Percentiles rank a stretch among this genome's conserved stretches.
These are phyloP conservation scores for Cupressus sempervirens DNA, from an alignment of 75 land plant species.

Conservation along the genomic window DNA sequence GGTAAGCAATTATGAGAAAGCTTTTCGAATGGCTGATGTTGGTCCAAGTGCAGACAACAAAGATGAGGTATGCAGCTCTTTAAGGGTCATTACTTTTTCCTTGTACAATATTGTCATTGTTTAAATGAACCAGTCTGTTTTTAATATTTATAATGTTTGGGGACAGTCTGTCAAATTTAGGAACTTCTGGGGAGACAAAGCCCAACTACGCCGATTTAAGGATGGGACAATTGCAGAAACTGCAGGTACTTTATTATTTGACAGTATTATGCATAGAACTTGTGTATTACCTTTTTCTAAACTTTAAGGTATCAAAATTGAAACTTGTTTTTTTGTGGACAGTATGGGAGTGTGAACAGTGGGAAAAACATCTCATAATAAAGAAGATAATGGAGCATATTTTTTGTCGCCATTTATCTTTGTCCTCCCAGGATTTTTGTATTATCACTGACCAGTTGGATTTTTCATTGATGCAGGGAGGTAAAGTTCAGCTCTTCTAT, in stretches of 20 bases:
- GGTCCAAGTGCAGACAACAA: conserved; percentile 91
- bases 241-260: conserved; percentile 44
- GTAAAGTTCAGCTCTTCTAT: conserved; percentile 35
- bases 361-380: conserved; percentile 79
- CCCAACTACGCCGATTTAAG: conserved; percentile 78
- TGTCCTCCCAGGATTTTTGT: conserved; percentile 34
- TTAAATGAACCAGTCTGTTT: background rate
- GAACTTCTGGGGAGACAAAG: conserved; percentile 87
- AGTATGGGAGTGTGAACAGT: conserved; percentile 82
- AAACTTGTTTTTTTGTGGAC: conserved; percentile 6
- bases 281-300: background rate
- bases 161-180: conserved; percentile 65
- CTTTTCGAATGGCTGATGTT: conserved; percentile 71
- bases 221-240: conserved; percentile 90
- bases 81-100: background rate
- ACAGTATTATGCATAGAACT: background rate
- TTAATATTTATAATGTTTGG: background rate
- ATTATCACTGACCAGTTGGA: conserved; percentile 73
- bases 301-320: background rate
- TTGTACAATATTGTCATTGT: background rate
- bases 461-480: conserved; percentile 54
- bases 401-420: conserved; percentile 52
- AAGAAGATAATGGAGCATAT: conserved; percentile 57
- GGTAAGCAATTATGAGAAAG: conserved; percentile 47
- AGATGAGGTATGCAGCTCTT: conserved; percentile 52